phyloP scores from a whole-genome alignment of 78 protist genomes.

The Guillardia theta region DNA sequence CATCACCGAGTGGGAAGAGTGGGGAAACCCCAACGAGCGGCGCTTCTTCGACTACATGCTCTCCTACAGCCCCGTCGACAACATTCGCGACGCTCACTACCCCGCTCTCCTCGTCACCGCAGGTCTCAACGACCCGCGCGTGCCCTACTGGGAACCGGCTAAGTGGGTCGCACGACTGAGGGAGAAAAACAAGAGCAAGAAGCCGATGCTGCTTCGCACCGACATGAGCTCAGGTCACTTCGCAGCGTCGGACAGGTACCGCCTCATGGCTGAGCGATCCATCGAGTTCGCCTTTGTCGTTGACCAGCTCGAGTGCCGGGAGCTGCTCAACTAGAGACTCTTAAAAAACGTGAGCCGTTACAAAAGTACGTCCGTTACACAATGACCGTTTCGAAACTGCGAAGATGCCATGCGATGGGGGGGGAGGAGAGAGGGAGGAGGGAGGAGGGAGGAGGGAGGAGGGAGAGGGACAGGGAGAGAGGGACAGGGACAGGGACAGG shows the following conservation, averaged over 20 bases:
- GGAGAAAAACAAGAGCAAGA: not conserved
- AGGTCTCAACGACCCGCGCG: conserved; percentile 6
- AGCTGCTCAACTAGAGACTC: not conserved
- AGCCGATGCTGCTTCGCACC: not conserved
- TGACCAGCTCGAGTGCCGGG: not conserved
- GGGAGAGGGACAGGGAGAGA: no score
- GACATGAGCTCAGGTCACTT: conserved; percentile 18
- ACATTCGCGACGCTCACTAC: not conserved
- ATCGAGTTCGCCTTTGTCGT: not conserved
- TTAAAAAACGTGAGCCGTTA: no score
- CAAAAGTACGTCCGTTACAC: no score
- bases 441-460: no score
- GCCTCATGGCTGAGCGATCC: not conserved
- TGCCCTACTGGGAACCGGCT: conserved; percentile 15
- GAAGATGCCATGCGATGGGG: no score
- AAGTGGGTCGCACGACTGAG: not conserved
- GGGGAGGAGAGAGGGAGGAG: no score
- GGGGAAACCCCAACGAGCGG: conserved; percentile 9
- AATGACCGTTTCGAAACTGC: no score
- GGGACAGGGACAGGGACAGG: no score
- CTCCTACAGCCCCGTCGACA: not conserved
- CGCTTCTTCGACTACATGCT: not conserved
- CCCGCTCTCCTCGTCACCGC: not conserved
- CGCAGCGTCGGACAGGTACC: not conserved
- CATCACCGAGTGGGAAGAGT: not conserved